Base-by-base conservation (phyloP, 192 early-diverging fungal genomes). In the Thamnidium elegans region DNA sequence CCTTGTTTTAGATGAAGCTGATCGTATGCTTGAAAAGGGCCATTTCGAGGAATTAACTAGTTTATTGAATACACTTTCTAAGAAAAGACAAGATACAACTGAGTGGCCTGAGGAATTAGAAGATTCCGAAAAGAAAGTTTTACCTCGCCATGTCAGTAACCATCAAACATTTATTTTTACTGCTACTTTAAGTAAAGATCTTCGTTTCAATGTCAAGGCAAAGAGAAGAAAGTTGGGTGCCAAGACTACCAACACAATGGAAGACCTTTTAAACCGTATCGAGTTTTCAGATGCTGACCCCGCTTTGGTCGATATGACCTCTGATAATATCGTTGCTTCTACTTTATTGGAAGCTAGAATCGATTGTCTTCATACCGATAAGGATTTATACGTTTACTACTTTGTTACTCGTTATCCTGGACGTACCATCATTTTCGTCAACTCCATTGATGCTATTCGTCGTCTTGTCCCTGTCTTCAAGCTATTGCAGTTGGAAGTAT, bases 131-230 rank as follows among this genome's bases (percentile, higher is more conserved):
- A 50, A 31, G 1, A 34, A 67, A 7, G 0, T 23, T 5, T 34
- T 43, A 11, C 51, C 19, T 20, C 23, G 20, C 13, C 60, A 50
- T 66, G 50, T 19, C 19, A 30, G 44, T 7, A 62, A 45, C 21
- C 85, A 92, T 31, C 94, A 95, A 68, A 97, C 94, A 0, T 90
- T 95, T 73, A 86, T 98, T 45, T 98, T 92, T 66, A 96, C 96
- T 8, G 96, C 96, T 7, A 98, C 96, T 4, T 68, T 98, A 44
- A 70, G 71, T 60, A 81, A 79, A 26, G 79, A 78, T 36, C 50
- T 86, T 10, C 69, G 77, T 43, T 69, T 80, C 54, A 70, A 86
- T 47, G 52, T 80, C 20, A 81, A 79, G 23, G 62, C 65, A n/a
- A 81, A 77, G 46, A 82, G 74, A 45, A 64, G 39, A 26, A 53